Base-by-base conservation (phyloP, 305 asterid genomes). In the Ruellia speciosa region DNA sequence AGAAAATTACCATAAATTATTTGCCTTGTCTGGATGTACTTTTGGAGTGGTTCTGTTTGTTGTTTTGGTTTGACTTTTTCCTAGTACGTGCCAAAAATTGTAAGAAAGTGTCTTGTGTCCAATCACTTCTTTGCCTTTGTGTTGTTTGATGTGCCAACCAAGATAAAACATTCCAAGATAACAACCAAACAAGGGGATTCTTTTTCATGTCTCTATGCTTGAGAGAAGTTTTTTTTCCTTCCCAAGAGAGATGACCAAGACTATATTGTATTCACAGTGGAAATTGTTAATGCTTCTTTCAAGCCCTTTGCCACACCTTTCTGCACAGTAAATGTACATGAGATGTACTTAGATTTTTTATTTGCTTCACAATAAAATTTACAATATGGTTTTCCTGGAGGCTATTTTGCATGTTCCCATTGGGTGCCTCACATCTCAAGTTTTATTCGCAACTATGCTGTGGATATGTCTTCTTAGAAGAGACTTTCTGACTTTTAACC, bases 401-500 rank as follows among this genome's bases (percentile, higher is more conserved):
- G 45, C 9, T 39, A 39, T 39, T 39, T 39, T 39, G 13, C 10
- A 9, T 39, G 10, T 39, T 2, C 45, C 13, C 45, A 39, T 41
- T 13, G 16, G 49, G 49, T 6, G 45, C 2, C 45, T 39, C 16
- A 43, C 16, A n/a, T 1, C 10, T 43, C 16, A 43, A 43, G 49
- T 43, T 43, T n/a, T 43, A n/a, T 43, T 43, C 7, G 6, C 9
- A 37, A 10, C 41, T 10, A 37, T 37, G 41, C 31, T 37, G 41
- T 7, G 9, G 12, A 37, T 37, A 6, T 7, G 41, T 10, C 12
- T 37, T 10, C 12, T 13, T 62, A 37, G 48, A 63, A 17, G 45
- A 54, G 48, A 51, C 35, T 68, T 63, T 59, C 60, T 62, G 20
- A 64, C 57, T 54, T 70, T 33, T 24, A 24, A 58, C 34, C 72